These are phyloP conservation scores for Saitozyma sp. DNA, from an alignment of 768 basidiomycete species.

Conservation along the genomic window DNA sequence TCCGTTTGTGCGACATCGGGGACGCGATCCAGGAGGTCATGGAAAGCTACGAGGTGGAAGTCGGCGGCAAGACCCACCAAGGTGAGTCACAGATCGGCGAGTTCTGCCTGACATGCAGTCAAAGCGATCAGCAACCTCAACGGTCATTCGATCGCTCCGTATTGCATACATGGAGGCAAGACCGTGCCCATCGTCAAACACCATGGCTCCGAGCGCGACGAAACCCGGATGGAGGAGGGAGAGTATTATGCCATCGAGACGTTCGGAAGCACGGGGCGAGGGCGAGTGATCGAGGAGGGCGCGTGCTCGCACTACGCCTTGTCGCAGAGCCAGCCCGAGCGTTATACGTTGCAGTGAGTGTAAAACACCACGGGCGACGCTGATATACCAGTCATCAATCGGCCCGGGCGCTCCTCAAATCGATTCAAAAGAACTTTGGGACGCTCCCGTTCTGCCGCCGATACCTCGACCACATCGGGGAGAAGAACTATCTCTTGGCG, in stretches of 20 bases:
- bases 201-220: conserved; percentile 60
- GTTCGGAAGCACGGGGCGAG: conserved; percentile 94
- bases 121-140: conserved; percentile 92
- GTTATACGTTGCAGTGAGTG: conserved; percentile 62
- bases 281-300: conserved; percentile 80
- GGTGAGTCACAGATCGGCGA: conserved; percentile 57
- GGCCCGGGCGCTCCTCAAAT: conserved; percentile 79
- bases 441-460: conserved; percentile 93
- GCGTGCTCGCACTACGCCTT: conserved; percentile 90
- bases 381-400: conserved; percentile 64
- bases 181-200: conserved; percentile 86
- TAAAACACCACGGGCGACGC: background rate
- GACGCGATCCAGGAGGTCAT: conserved; percentile 95
- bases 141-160: conserved; percentile 86
- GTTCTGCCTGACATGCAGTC: conserved; percentile 57
- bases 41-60: conserved; percentile 96
- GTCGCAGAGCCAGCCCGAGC: conserved; percentile 35
- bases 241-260: conserved; percentile 99
- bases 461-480: conserved; percentile 88
- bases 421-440: conserved; percentile 89
- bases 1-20: conserved; percentile 86
- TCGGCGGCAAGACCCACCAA: conserved; percentile 76
- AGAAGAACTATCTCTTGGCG: conserved; percentile 88
- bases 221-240: conserved; percentile 98
- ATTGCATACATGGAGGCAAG: conserved; percentile 91